phyloP scores from a whole-genome alignment of 2,329 filamentous ascomycete genomes.

The Diaporthe humulicola region DNA sequence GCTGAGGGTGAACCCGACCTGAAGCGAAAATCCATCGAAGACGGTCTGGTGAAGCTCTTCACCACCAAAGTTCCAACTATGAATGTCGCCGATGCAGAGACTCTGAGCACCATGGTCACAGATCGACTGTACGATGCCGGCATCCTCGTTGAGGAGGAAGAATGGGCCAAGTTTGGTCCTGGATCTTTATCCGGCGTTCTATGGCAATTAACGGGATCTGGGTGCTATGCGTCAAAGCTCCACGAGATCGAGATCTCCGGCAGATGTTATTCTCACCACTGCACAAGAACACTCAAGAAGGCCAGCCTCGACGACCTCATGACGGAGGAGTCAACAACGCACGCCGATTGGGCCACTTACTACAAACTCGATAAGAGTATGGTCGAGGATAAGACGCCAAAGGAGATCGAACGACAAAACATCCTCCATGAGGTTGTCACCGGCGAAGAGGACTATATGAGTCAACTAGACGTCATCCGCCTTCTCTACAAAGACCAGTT shows the following conservation, averaged over 20 bases:
- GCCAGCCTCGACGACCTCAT: slow-evolving; percentile 85
- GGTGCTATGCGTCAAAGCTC: slow-evolving; percentile 89
- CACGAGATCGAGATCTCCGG: slow-evolving; percentile 79
- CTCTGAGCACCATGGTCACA: slow-evolving; percentile 82
- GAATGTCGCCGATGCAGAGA: slow-evolving; percentile 97
- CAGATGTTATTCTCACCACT: slow-evolving; percentile 94
- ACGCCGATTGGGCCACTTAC: slow-evolving; percentile 90
- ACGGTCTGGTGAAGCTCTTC: slow-evolving; percentile 90
- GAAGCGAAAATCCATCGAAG: slow-evolving; percentile 85
- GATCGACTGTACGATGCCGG: slow-evolving; percentile 83
- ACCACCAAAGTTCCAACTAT: slow-evolving; percentile 97
- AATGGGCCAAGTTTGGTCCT: slow-evolving; percentile 94
- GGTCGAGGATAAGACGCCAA: slow-evolving; percentile 78
- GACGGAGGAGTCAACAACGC: slow-evolving; percentile 76
- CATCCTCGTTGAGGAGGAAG: slow-evolving; percentile 88
- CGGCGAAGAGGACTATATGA: slow-evolving; percentile 91
- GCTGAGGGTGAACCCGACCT: slow-evolving; percentile 92
- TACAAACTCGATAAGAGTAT: slow-evolving; percentile 86
- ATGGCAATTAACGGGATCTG: slow-evolving; percentile 90
- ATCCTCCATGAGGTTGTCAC: slow-evolving; percentile 95
- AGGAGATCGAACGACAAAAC: slow-evolving; percentile 94
- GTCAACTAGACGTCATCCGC: slow-evolving; percentile 87
- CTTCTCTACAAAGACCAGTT: slow-evolving; percentile 89
- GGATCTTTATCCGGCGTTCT: slow-evolving; percentile 89
- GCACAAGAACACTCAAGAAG: slow-evolving; percentile 93